A percentile compares a stretch with the other conserved stretches of the same genome.
These are phyloP conservation scores for Aspergillus hiratsukae DNA, from an alignment of 2,329 filamentous ascomycete species.

Conservation along the genomic window DNA sequence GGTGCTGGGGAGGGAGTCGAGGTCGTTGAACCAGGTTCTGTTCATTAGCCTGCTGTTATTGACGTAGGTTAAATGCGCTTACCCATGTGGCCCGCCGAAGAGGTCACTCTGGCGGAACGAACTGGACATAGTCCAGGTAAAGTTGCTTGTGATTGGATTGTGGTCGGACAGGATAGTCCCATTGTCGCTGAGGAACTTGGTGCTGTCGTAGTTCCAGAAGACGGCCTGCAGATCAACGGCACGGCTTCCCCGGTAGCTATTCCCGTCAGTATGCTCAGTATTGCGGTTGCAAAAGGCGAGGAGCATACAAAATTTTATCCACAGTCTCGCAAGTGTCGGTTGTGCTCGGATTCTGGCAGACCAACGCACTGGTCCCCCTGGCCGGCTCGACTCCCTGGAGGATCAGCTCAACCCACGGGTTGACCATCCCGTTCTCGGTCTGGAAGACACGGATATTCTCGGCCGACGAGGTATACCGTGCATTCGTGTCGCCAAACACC, in stretches of 20 bases:
- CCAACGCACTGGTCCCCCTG: conserved; percentile 30
- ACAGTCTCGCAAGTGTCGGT: conserved; percentile 59
- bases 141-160: conserved; percentile 49
- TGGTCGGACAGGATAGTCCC: conserved; percentile 60
- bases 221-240: conserved; percentile 51
- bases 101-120: conserved; percentile 41
- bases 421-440: conserved; percentile 50
- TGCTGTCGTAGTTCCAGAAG: conserved; percentile 47
- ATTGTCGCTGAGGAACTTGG: conserved; percentile 53
- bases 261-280: not conserved
- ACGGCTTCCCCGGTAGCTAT: conserved; percentile 25
- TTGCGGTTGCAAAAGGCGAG: no score
- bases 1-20: conserved; percentile 35
- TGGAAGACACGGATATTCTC: conserved; percentile 52
- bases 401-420: conserved; percentile 58
- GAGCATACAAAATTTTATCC: conserved; percentile 56
- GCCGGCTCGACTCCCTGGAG: conserved; percentile 45
- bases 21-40: conserved; percentile 52
- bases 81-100: conserved; percentile 26
- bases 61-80: not conserved
- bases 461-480: conserved; percentile 55
- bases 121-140: conserved; percentile 43
- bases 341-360: conserved; percentile 57
- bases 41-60: not conserved
- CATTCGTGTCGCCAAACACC: conserved; percentile 63